Percentiles rank a stretch among this genome's conserved stretches.
Evolutionary conservation across 2,329 filamentous ascomycete species (phyloP).

Genomic region (Pseudopyricularia javanii): DNA sequence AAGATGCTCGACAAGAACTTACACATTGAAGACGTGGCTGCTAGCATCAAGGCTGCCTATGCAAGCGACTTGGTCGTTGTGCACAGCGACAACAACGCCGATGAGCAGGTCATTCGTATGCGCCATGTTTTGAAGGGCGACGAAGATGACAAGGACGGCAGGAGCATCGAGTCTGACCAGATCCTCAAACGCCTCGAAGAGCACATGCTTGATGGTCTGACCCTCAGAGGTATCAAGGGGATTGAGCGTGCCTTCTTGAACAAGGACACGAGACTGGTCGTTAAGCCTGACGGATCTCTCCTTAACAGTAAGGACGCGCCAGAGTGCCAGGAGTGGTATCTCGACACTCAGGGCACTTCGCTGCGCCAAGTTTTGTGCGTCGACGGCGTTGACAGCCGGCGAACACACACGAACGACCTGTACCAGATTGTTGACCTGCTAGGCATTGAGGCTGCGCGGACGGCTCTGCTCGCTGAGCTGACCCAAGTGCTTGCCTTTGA

Average conservation of each 20-base stretch:
- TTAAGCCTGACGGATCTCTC: slow-evolving; percentile 58
- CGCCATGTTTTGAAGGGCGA: slow-evolving; percentile 62
- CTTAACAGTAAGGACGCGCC: slow-evolving; percentile 61
- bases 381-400: slow-evolving; percentile 72
- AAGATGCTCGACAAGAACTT: slow-evolving; percentile 93
- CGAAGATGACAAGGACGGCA: slow-evolving; percentile 56
- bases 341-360: slow-evolving; percentile 87
- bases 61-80: slow-evolving; percentile 77
- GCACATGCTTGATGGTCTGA: slow-evolving; percentile 82
- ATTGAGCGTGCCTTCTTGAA: slow-evolving; percentile 91
- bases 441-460: slow-evolving; percentile 87
- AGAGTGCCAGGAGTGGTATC: slow-evolving; percentile 81
- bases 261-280: slow-evolving; percentile 58
- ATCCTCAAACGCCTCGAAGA: slow-evolving; percentile 87
- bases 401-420: slow-evolving; percentile 91
- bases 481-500: slow-evolving; percentile 92
- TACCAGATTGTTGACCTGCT: slow-evolving; percentile 91
- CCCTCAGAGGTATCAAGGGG: slow-evolving; percentile 78
- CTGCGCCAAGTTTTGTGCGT: slow-evolving; percentile 75
- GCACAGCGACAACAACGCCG: slow-evolving; percentile 96
- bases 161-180: slow-evolving; percentile 63
- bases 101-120: slow-evolving; percentile 87
- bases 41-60: slow-evolving; percentile 82
- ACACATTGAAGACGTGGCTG: slow-evolving; percentile 80
- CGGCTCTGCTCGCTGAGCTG: slow-evolving; percentile 77